Base-by-base conservation (phyloP, 2,329 filamentous ascomycete genomes). In the Pezicula carpinea region DNA sequence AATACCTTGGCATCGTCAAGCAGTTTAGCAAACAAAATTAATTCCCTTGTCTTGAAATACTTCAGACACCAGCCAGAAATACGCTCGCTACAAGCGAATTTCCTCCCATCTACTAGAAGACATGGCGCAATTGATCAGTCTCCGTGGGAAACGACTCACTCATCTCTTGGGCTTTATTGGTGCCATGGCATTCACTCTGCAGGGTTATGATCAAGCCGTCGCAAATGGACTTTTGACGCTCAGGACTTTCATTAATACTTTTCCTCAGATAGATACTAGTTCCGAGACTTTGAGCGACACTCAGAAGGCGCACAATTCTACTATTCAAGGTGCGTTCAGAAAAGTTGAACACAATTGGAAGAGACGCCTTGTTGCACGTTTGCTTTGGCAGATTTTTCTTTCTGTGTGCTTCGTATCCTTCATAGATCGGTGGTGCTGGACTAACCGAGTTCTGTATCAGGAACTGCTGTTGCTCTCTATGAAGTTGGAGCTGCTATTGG, bases 161-260 rank as follows among this genome's bases (percentile, higher is more conserved):
- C 15, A 41, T 10, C 43, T 49, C 11, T 68, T 72, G 53, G 62
- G 68, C 46, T 62, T 63, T 18, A 65, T 73, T 34, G 69, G 73
- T n/a, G 63, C 60, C 4, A 71, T 71, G 3, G 58, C 69, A 6
- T 68, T 68, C 53, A 62, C 66, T 47, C 53, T 67, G 18, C 66
- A 66, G 44, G 66, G 65, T 19, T 69, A 68, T 56, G 67, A 68
- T 51, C 64, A 68, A 48, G 62, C 65, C 6, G 64, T 62, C 22
- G 52, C 68, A 22, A 64, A 65, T 10, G 65, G 64, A 8, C 58
- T 69, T 7, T 29, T 51, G 34, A 47, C 34, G 4, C 33, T 44
- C 3, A 32, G 44, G 8, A 32, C 46, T n/a, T 52, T 49, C 35
- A 60, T 63, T 26, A 53, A 56, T 39, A 64, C 63, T 10, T 69